These are phyloP conservation scores for Elasticomyces elasticus DNA, from an alignment of 495 filamentous ascomycete species.

Conservation along the genomic window DNA sequence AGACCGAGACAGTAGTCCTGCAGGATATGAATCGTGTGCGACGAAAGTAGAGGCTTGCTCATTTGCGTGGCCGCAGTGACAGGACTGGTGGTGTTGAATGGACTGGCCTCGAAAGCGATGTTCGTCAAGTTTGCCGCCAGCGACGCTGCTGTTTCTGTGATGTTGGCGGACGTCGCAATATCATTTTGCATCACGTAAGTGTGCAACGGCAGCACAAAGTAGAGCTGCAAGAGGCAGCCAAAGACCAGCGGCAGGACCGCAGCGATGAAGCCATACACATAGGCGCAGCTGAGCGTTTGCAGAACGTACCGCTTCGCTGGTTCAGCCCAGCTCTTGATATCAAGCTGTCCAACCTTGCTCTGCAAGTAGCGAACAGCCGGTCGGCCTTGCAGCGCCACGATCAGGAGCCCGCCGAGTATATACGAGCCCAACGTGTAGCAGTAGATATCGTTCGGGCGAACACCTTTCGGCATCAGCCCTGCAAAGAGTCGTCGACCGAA, in stretches of 20 bases:
- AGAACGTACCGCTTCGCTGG: conserved; percentile 10
- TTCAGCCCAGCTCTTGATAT: conserved; percentile 1
- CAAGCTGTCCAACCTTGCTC: conserved; percentile 10
- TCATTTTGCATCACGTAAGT: conserved; percentile 52
- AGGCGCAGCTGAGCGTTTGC: conserved; percentile 43
- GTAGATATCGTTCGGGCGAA: conserved; percentile 87
- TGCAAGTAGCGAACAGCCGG: background rate
- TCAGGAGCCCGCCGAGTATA: conserved; percentile 55
- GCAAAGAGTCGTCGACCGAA: conserved; percentile 72
- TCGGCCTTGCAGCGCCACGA: conserved; percentile 32
- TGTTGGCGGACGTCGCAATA: background rate
- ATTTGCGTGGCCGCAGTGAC: background rate
- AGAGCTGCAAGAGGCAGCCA: conserved; percentile 75
- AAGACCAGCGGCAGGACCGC: conserved; percentile 75
- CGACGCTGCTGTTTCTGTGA: background rate
- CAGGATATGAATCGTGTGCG: conserved; percentile 75
- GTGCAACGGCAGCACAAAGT: conserved; percentile 78
- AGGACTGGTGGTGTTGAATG: background rate
- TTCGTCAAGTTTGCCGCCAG: background rate
- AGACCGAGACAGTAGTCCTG: conserved; percentile 92
- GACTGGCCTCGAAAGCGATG: background rate
- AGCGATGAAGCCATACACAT: conserved; percentile 60
- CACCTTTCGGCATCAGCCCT: conserved; percentile 51
- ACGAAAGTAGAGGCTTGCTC: conserved; percentile 25
- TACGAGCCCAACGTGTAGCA: conserved; percentile 86